Evolutionary conservation across 2,329 filamentous ascomycete genomes (phyloP).

Genomic region (Amesomyces nigricolor): DNA sequence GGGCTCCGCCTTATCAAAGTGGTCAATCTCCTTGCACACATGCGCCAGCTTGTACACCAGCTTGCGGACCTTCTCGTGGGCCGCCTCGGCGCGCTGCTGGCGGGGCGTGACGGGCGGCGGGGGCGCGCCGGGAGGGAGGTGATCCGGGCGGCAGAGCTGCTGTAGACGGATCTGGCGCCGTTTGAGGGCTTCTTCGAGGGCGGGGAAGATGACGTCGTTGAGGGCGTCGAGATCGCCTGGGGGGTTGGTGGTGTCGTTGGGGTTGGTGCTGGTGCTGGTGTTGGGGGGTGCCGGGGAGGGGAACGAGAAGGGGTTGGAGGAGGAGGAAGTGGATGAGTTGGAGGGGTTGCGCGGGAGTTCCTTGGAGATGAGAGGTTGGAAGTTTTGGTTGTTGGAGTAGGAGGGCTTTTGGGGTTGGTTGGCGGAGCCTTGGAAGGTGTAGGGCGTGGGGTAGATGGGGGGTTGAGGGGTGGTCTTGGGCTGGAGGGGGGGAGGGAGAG

Average conservation of each 20-base stretch:
- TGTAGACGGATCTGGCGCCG: conserved; percentile 63
- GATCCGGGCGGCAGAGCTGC: conserved; percentile 38
- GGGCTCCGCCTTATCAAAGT: conserved; percentile 76
- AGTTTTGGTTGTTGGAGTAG: conserved; percentile 19
- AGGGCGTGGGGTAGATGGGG: conserved; percentile 22
- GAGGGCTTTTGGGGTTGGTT: conserved; percentile 25
- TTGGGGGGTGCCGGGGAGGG: conserved; percentile 53
- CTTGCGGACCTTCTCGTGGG: conserved; percentile 76
- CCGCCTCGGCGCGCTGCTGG: conserved; percentile 62
- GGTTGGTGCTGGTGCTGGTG: conserved; percentile 46
- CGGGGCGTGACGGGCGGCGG: conserved; percentile 49
- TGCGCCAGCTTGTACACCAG: conserved; percentile 77
- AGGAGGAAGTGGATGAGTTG: conserved; percentile 22
- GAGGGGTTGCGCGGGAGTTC: conserved; percentile 18
- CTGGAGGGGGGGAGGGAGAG: conserved; percentile 13
- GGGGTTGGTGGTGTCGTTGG: conserved; percentile 47
- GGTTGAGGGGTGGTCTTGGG: conserved; percentile 1
- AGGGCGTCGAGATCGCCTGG: conserved; percentile 76
- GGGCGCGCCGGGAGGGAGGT: conserved; percentile 9
- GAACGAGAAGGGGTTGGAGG: conserved; percentile 41
- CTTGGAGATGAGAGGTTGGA: conserved; percentile 21
- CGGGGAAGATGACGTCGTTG: conserved; percentile 86
- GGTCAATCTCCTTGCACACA: conserved; percentile 84
- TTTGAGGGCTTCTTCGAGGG: conserved; percentile 83
- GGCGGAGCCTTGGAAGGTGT: conserved; percentile 16